These are phyloP conservation scores for Oleoguttula mirabilis DNA, from an alignment of 495 filamentous ascomycete genomes.

Conservation along the genomic window DNA sequence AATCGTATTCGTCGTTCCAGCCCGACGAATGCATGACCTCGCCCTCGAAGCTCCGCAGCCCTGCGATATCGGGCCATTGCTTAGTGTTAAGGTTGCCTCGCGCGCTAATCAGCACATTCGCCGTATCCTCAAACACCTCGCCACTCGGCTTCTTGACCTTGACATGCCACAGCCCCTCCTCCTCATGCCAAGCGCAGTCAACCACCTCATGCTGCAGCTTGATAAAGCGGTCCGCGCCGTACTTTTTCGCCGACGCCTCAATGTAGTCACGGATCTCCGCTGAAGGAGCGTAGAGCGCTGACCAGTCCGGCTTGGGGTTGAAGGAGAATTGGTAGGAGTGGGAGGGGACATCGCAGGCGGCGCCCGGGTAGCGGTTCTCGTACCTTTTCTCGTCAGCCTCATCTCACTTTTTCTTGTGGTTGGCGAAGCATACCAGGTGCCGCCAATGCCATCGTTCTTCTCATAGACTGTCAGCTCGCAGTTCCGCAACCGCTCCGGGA, in stretches of 20 bases:
- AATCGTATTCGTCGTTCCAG: constrained; percentile 29
- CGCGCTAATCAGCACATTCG: constrained; percentile 26
- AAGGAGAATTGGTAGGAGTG: constrained; percentile 24
- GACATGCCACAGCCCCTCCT: constrained; percentile 25
- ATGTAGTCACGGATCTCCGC: constrained; percentile 30
- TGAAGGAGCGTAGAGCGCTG: constrained; percentile 26
- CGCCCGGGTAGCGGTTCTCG: constrained; percentile 59
- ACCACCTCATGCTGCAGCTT: constrained; percentile 24
- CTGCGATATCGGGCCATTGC: constrained; percentile 27
- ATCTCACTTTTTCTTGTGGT: too few species aligned
- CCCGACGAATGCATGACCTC: constrained; percentile 28
- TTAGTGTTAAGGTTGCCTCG: constrained; percentile 27
- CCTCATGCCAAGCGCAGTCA: constrained; percentile 22
- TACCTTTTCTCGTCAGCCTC: constrained; percentile 36
- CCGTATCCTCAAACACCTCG: constrained; percentile 18
- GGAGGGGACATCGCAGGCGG: constrained; percentile 34
- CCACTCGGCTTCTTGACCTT: constrained; percentile 23
- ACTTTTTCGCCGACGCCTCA: constrained; percentile 23
- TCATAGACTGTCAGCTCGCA: constrained; percentile 43
- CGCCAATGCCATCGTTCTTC: constrained; percentile 62
- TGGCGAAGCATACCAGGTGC: constrained; percentile 52
- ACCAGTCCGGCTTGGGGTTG: constrained; percentile 28
- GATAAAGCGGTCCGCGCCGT: constrained; percentile 28
- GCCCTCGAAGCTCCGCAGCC: constrained; percentile 25
- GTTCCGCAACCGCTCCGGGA: constrained; percentile 37